Evolutionary conservation across 2,329 filamentous ascomycete genomes (phyloP).

Genomic region (Aspergillus latus): DNA sequence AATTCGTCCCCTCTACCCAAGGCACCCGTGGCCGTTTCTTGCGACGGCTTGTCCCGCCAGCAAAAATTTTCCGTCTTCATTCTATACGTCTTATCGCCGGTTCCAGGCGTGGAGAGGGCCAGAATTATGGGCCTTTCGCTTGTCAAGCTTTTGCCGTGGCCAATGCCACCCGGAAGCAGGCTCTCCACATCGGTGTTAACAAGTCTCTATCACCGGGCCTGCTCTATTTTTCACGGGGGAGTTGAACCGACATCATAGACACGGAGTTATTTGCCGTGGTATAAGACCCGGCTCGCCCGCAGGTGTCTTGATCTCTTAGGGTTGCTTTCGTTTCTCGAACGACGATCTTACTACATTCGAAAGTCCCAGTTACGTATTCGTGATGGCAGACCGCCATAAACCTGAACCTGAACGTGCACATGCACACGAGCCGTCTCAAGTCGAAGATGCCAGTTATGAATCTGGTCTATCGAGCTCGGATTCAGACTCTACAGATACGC

Average conservation of each 20-base stretch:
- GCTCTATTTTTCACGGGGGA: background rate
- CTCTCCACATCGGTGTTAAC: slow-evolving; percentile 8
- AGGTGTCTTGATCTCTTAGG: background rate
- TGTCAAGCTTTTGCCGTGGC: slow-evolving; percentile 10
- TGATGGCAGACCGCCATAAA: background rate
- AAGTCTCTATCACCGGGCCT: slow-evolving; percentile 7
- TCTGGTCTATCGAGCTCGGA: slow-evolving; percentile 20
- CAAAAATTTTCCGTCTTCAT: slow-evolving; percentile 5
- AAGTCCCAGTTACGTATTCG: background rate
- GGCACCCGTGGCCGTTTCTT: background rate
- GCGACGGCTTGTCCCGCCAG: slow-evolving; percentile 4
- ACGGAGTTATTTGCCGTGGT: background rate
- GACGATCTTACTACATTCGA: too few relatives aligned
- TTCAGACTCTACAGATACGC: slow-evolving; percentile 12
- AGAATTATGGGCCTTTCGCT: background rate
- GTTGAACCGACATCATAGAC: background rate
- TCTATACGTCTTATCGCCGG: background rate
- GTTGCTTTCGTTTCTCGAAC: background rate
- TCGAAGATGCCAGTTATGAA: slow-evolving; percentile 13
- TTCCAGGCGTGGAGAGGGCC: background rate
- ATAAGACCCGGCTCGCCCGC: background rate
- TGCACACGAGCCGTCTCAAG: slow-evolving; percentile 7
- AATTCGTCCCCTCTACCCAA: background rate
- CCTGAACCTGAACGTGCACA: background rate
- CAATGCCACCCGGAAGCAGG: slow-evolving; percentile 1